A percentile compares a stretch with the other conserved stretches of the same genome.
Conservation (phyloP, 257 asterid species). For the Solanum pennellii region DNA sequence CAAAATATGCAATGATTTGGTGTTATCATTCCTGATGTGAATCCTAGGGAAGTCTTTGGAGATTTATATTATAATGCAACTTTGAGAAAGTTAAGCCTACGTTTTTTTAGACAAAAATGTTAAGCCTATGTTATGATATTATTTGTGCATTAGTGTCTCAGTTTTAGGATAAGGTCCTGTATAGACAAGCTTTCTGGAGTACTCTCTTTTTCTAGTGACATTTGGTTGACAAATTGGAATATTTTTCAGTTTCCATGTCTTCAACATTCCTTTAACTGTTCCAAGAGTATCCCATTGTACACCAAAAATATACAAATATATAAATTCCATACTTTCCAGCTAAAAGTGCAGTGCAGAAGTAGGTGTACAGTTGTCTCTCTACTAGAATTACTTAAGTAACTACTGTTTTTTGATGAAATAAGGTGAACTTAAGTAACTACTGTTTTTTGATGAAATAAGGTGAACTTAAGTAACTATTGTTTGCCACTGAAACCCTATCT, state of each 20-base stretch:
- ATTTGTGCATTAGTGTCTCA: background rate
- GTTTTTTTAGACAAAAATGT: background rate
- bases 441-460: background rate
- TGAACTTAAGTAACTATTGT: background rate
- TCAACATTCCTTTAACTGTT: background rate
- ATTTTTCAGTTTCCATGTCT: background rate
- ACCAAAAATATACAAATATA: background rate
- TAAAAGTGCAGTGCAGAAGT: background rate
- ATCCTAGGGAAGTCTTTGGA: background rate
- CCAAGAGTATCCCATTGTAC: background rate
- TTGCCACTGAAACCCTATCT: background rate
- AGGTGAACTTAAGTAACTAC: background rate
- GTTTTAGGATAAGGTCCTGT: background rate
- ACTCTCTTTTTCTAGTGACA: background rate
- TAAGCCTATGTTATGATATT: background rate
- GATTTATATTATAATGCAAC: background rate
- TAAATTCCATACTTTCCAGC: background rate
- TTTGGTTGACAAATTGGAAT: background rate
- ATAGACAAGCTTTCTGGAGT: background rate
- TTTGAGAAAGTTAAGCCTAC: background rate
- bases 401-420: too few relatives aligned
- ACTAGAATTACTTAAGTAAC: background rate
- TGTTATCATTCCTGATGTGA: background rate
- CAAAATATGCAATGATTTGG: background rate
- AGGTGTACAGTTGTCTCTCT: background rate